Percentiles rank a stretch among this genome's conserved stretches.
Evolutionary conservation across 1,284 basidiomycete genomes (phyloP).

Genomic region (Paramarasmius palmivorus): DNA sequence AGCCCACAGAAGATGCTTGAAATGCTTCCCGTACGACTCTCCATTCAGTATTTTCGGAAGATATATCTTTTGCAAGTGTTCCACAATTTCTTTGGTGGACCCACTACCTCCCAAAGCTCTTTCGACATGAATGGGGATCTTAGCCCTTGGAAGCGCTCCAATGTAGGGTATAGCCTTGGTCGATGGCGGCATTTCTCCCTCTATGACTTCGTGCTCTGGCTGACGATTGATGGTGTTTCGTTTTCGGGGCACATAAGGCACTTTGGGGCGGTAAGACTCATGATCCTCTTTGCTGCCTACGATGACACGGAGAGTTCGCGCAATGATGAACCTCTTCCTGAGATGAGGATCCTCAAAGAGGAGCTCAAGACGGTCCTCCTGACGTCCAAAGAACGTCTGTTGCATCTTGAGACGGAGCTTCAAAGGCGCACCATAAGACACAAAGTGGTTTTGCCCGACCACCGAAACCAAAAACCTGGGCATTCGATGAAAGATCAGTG

Average conservation of each 20-base stretch:
- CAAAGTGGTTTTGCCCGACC: conserved; percentile 13
- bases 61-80: conserved; percentile 29
- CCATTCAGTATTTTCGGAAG: conserved; percentile 40
- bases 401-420: conserved; percentile 34
- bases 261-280: conserved; percentile 44
- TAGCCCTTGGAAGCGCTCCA: conserved; percentile 36
- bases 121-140: conserved; percentile 36
- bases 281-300: conserved; percentile 50
- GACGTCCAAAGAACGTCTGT: conserved; percentile 44
- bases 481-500: background rate
- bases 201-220: conserved; percentile 41
- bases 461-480: conserved; percentile 12
- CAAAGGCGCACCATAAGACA: conserved; percentile 30
- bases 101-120: conserved; percentile 28
- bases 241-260: conserved; percentile 53
- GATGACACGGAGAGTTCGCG: conserved; percentile 38
- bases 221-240: conserved; percentile 32
- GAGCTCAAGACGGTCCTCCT: conserved; percentile 45
- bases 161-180: conserved; percentile 31
- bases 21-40: conserved; percentile 45
- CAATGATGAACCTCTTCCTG: conserved; percentile 43
- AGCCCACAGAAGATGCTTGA: conserved; percentile 54
- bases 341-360: conserved; percentile 40
- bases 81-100: conserved; percentile 23
- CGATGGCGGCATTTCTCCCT: conserved; percentile 38